These are phyloP conservation scores for Vitis hybrid DNA, from an alignment of 177 flowering plant species.

Conservation along the genomic window DNA sequence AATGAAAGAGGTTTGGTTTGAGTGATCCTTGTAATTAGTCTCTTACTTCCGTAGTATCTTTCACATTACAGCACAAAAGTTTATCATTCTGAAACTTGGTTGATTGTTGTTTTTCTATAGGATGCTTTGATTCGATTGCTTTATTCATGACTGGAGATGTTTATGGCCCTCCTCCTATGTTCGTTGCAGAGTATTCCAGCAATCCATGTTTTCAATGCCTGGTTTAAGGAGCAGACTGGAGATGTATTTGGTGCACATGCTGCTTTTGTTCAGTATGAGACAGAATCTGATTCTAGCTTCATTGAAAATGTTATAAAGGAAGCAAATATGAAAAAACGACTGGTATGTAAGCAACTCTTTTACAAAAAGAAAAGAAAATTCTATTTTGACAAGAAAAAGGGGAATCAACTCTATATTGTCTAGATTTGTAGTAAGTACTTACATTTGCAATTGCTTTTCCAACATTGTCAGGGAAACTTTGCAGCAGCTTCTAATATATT, in stretches of 20 bases:
- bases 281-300: conserved; percentile 40
- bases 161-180: conserved; percentile 21
- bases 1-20: no score
- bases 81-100: conserved; percentile 5
- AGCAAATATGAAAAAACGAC: conserved; percentile 91
- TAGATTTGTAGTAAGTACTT: neutral
- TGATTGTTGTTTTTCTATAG: conserved; percentile 13
- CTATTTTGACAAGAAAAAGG: neutral
- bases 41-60: neutral
- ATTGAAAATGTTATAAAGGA: conserved; percentile 43
- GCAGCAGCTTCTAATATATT: conserved; percentile 56
- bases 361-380: neutral
- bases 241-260: conserved; percentile 61
- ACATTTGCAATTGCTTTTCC: conserved; percentile 4
- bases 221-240: conserved; percentile 76
- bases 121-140: conserved; percentile 18
- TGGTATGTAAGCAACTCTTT: conserved; percentile 42
- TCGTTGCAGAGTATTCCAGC: conserved; percentile 54
- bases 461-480: conserved; percentile 62
- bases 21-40: neutral
- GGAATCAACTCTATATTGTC: neutral
- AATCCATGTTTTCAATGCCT: conserved; percentile 73
- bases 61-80: neutral
- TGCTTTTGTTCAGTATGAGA: conserved; percentile 38
- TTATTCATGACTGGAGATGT: conserved; percentile 17